Percentiles rank a stretch among this genome's conserved stretches.
phyloP scores from a whole-genome alignment of 2,329 filamentous ascomycete genomes.

The Camptophora hylomeconis region DNA sequence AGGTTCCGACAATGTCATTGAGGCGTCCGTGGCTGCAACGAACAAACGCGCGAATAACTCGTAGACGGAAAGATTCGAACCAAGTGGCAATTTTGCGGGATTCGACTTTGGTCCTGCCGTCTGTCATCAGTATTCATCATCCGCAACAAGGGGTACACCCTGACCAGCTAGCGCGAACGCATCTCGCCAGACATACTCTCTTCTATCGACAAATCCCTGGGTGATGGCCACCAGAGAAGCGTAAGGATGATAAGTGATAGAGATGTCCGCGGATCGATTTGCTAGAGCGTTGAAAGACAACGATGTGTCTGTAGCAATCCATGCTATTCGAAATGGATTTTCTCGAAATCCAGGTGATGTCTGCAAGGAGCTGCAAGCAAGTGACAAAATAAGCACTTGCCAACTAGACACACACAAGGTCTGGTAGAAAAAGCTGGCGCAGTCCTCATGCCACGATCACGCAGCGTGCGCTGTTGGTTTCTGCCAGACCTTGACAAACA shows the following conservation, averaged over 20 bases:
- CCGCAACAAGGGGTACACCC: not conserved
- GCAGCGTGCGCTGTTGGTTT: no score
- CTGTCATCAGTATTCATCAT: not conserved
- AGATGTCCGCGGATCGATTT: slow-evolving; percentile 27
- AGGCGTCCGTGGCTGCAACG: slow-evolving; percentile 23
- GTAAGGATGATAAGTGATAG: slow-evolving; percentile 32
- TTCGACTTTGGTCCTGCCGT: slow-evolving; percentile 4
- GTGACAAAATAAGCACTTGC: no score
- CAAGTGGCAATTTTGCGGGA: slow-evolving; percentile 6
- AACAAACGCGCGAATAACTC: slow-evolving; percentile 15
- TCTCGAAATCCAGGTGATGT: no score
- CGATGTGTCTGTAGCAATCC: slow-evolving; percentile 35
- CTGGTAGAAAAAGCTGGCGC: no score
- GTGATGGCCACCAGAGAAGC: slow-evolving; percentile 33
- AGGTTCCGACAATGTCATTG: slow-evolving; percentile 19
- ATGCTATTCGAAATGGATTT: slow-evolving; percentile 30
- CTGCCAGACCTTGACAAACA: no score
- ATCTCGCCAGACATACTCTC: slow-evolving; percentile 34
- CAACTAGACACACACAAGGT: no score
- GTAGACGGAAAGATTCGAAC: slow-evolving; percentile 2
- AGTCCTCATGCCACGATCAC: no score
- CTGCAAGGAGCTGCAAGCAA: no score
- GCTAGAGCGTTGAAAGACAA: slow-evolving; percentile 33
- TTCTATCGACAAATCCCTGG: slow-evolving; percentile 24
- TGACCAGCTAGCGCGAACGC: slow-evolving; percentile 33